A percentile compares a stretch with the other conserved stretches of the same genome.
These are phyloP conservation scores for Wickerhamomyces strasburgensis DNA, from an alignment of 805 yeast genomes.

Conservation along the genomic window DNA sequence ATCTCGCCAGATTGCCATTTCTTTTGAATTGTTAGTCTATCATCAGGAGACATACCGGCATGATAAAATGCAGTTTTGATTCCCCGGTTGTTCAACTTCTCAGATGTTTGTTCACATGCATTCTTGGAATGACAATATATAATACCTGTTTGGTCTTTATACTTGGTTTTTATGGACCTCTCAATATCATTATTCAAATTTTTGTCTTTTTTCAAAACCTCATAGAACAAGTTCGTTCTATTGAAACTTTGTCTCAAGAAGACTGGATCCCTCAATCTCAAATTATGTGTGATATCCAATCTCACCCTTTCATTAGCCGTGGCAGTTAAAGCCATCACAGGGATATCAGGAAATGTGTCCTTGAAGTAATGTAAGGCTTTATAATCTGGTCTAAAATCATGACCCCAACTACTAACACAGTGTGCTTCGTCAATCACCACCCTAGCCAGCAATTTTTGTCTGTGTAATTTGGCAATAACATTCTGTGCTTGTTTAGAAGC, in stretches of 20 bases:
- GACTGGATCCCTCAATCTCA: conserved; percentile 56
- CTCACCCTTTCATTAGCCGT: conserved; percentile 92
- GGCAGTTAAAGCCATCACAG: conserved; percentile 94
- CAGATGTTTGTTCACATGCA: conserved; percentile 79
- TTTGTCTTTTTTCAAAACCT: conserved; percentile 62
- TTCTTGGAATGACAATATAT: conserved; percentile 90
- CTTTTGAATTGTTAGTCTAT: conserved; percentile 64
- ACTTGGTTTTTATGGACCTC: conserved; percentile 46
- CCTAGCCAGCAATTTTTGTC: conserved; percentile 60
- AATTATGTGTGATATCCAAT: conserved; percentile 76
- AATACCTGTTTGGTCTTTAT: conserved; percentile 67
- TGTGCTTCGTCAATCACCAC: conserved; percentile 97
- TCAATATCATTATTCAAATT: conserved; percentile 52
- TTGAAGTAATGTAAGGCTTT: conserved; percentile 74
- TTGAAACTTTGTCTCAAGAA: conserved; percentile 88
- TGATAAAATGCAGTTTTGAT: conserved; percentile 76
- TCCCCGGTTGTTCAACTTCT: conserved; percentile 52
- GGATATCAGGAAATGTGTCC: conserved; percentile 67
- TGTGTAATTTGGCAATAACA: conserved; percentile 54
- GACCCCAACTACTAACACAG: conserved; percentile 98
- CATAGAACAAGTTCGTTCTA: conserved; percentile 78
- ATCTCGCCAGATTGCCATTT: conserved; percentile 73
- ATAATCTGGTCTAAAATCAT: conserved; percentile 95
- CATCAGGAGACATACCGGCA: conserved; percentile 88
- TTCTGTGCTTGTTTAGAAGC: conserved; percentile 64